These are phyloP conservation scores for Metroxylon sagu DNA, from an alignment of 176 grass and related monocot species.

Conservation along the genomic window DNA sequence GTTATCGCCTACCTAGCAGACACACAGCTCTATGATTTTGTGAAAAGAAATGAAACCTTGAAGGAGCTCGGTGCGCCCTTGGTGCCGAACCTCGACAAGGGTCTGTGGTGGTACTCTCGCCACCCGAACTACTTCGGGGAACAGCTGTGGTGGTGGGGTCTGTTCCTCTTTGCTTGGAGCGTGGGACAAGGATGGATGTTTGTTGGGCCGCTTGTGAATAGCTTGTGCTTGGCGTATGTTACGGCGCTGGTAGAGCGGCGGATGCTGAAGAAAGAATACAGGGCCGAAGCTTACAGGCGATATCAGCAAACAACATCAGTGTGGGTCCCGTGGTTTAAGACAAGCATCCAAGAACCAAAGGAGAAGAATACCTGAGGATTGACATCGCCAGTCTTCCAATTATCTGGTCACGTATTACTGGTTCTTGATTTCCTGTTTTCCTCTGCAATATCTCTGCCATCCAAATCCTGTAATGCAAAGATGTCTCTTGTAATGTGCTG, in stretches of 20 bases:
- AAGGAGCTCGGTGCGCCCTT: slow-evolving; percentile 28
- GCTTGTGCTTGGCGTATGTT: slow-evolving; percentile 70
- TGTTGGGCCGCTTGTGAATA: slow-evolving; percentile 59
- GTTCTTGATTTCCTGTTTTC: slow-evolving; percentile 3
- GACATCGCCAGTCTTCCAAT: not conserved
- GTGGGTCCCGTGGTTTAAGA: slow-evolving; percentile 87
- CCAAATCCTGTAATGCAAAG: too few relatives aligned
- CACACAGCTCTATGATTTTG: slow-evolving; percentile 70
- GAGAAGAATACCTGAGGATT: slow-evolving; percentile 32
- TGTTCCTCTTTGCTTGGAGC: slow-evolving; percentile 77
- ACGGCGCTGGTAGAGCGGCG: slow-evolving; percentile 61
- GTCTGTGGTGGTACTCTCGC: slow-evolving; percentile 77
- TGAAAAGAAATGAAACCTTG: slow-evolving; percentile 39
- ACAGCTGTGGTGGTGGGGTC: slow-evolving; percentile 91
- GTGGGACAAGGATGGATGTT: slow-evolving; percentile 68
- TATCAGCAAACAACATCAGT: slow-evolving; percentile 75
- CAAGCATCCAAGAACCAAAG: slow-evolving; percentile 21
- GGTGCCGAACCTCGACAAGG: slow-evolving; percentile 40
- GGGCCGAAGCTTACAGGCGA: slow-evolving; percentile 46
- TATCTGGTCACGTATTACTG: too few relatives aligned
- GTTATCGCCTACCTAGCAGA: slow-evolving; percentile 61
- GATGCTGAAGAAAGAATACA: slow-evolving; percentile 72
- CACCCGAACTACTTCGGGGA: slow-evolving; percentile 89
- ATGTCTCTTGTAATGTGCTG: too few relatives aligned
- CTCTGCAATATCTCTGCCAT: not conserved